Evolutionary conservation across 352 stramenopile species (phyloP).

Genomic region (Chrysophaeum taylorii): DNA sequence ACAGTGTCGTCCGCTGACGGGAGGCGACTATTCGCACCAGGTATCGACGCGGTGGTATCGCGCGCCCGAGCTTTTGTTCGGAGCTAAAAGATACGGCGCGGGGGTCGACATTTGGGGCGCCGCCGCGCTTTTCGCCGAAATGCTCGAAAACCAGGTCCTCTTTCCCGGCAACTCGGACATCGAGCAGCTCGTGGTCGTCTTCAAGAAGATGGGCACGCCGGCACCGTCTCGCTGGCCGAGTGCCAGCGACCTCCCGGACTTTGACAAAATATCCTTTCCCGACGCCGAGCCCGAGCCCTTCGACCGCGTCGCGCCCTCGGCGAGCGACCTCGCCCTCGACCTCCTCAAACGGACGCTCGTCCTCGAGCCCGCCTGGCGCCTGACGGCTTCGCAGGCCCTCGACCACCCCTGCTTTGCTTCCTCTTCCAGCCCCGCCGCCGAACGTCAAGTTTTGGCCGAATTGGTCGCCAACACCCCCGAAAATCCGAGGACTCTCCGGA

Average conservation of each 20-base stretch:
- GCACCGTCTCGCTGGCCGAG: background rate
- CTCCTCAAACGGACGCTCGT: background rate
- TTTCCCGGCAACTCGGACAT: background rate
- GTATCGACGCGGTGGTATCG: background rate
- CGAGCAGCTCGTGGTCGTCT: constrained; percentile 11
- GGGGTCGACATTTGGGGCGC: constrained; percentile 1
- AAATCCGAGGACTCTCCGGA: no score
- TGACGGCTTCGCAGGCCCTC: background rate
- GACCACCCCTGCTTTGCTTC: background rate
- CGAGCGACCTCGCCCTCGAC: background rate
- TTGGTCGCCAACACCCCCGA: no score
- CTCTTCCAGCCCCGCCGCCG: no score
- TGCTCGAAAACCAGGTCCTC: constrained; percentile 56
- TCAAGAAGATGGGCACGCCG: constrained; percentile 6
- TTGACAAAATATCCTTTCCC: background rate
- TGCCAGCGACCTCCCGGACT: background rate
- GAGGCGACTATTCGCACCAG: background rate
- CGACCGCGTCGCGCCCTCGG: background rate
- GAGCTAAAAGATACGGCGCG: background rate
- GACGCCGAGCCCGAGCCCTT: background rate
- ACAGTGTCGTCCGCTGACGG: background rate
- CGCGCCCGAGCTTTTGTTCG: background rate
- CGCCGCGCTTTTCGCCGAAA: constrained; percentile 34
- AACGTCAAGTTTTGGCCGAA: no score
- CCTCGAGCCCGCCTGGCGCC: background rate